These are phyloP conservation scores for Apiospora sp. DNA, from an alignment of 2,329 filamentous ascomycete genomes.

Conservation along the genomic window DNA sequence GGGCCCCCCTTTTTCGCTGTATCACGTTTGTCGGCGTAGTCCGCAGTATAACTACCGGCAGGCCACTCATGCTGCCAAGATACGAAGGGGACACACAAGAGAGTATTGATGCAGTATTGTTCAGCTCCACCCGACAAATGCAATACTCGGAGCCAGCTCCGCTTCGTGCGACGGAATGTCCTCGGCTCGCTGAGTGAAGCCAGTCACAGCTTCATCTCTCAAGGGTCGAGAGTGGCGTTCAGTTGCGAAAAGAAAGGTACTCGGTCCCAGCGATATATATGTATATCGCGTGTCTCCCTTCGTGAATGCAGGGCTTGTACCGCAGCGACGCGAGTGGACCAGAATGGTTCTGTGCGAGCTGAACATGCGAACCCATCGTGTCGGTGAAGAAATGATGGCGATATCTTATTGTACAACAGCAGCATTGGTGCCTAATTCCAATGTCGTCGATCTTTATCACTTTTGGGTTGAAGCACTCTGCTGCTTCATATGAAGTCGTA, in stretches of 20 bases:
- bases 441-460: neutral
- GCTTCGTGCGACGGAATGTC: neutral
- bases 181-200: neutral
- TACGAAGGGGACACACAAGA: neutral
- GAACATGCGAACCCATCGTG: neutral
- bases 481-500: neutral
- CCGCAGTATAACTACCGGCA: neutral
- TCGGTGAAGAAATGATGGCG: neutral
- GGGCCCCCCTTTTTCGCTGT: neutral
- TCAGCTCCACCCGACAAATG: neutral
- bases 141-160: conserved; percentile 7
- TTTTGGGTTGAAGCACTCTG: neutral
- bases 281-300: neutral
- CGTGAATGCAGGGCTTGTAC: neutral
- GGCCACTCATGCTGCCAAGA: neutral
- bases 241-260: neutral
- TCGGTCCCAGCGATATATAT: neutral
- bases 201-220: neutral
- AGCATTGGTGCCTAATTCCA: neutral
- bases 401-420: neutral
- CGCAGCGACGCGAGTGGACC: no score
- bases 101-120: conserved; percentile 9
- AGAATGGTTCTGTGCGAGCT: neutral
- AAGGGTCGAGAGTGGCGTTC: neutral
- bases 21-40: neutral